Conservation (phyloP, 805 yeast genomes). For the Saturnispora serradocipensis region DNA sequence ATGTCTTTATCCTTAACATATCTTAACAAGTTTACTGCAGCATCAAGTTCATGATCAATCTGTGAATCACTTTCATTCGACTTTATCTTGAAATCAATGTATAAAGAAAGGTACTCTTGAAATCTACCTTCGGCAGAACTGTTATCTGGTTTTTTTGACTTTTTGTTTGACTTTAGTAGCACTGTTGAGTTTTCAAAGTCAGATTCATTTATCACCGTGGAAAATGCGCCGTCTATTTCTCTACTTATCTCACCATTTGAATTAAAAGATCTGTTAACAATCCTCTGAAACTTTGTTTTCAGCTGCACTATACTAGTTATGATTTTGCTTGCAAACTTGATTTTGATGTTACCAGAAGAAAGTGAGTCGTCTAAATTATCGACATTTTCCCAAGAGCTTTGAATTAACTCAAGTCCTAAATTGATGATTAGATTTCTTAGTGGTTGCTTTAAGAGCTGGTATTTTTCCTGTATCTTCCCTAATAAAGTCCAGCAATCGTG, state of each 20-base stretch:
- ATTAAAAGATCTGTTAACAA: conserved; percentile 41
- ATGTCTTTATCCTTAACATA: conserved; percentile 74
- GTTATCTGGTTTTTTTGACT: not conserved
- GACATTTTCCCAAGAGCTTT: conserved; percentile 19
- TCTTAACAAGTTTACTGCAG: conserved; percentile 49
- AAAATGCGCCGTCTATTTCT: conserved; percentile 51
- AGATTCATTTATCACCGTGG: conserved; percentile 48
- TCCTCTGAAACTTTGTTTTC: conserved; percentile 40
- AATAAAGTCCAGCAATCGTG: conserved; percentile 40
- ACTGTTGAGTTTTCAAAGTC: not conserved
- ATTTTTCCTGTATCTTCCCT: conserved; percentile 44
- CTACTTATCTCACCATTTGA: conserved; percentile 42
- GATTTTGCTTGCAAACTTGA: conserved; percentile 61
- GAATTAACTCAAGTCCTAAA: conserved; percentile 36
- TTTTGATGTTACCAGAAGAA: conserved; percentile 9
- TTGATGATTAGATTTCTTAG: conserved; percentile 37
- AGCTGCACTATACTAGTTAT: conserved; percentile 45
- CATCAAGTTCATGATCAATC: not conserved
- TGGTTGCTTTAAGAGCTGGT: conserved; percentile 39
- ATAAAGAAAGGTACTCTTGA: conserved; percentile 49
- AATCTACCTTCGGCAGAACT: conserved; percentile 23
- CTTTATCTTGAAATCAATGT: conserved; percentile 48
- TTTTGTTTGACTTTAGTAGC: not conserved
- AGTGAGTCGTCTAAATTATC: conserved; percentile 17
- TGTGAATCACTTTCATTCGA: conserved; percentile 35